Evolutionary conservation across 805 yeast species (phyloP), one percentile per base, ranked within the genome.

Genomic region (Pichia occidentalis): DNA sequence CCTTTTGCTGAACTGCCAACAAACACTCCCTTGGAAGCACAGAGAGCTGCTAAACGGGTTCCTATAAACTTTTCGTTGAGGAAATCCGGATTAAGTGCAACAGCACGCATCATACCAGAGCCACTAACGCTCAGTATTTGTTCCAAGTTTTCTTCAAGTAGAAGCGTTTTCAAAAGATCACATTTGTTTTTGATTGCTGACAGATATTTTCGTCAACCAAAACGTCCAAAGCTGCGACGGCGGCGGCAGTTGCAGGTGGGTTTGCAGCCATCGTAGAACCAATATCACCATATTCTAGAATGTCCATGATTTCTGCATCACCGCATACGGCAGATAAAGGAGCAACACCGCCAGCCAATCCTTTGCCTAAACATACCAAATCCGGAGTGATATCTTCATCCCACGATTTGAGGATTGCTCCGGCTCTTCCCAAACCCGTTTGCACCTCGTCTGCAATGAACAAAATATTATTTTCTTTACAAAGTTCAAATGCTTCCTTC

Each of bases 211-310:
- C 59, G n/a, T 53, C 53, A 1, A 45, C 40, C 20, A 56, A 38
- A n/a, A 56, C 56, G 3, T 52, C 54, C 24, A 56, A 35, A 19
- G 58, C 57, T 10, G 58, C 57, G 27, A 49, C 40, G 4, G 53
- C 57, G 9, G 59, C 58, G 7, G 42, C 54, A 1, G 58, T 53
- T 7, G 58, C 55, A 11, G 57, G 57, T 11, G 60, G 59, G 23
- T 45, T 47, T 9, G 50, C 56, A 2, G 58, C 57, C 57, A 56
- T 53, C 1, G 60, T 56, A 4, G 60, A 51, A 1, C 60, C 60
- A 20, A 51, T 39, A 21, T 53, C 55, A 22, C 54, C 56, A 7
- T 14, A 28, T 5, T 39, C 44, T 22, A 56, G 24, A 14, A 46
- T 18, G 31, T 47, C 52, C 58, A 53, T 53, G 3, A 53, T 45